Evolutionary conservation across 352 stramenopile species (phyloP), one percentile per base, ranked within the genome.

Genomic region (Phytopythium aichiense): DNA sequence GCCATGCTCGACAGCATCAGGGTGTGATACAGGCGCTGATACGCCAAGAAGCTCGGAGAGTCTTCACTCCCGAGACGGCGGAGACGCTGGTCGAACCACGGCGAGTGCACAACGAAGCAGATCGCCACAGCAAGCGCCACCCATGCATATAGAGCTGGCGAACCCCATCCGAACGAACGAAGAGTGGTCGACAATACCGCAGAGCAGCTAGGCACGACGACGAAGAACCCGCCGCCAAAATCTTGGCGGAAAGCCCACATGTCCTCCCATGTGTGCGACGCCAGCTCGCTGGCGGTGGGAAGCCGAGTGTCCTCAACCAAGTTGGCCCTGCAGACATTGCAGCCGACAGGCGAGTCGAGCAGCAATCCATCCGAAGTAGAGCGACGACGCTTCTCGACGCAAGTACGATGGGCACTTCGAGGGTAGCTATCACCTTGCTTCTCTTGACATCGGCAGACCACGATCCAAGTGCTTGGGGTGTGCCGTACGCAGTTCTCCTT

Each of bases 31-130:
- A 83, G 60, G 16, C 77, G 73, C 35, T 84, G 65, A 38, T 82
- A 85, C 3, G 71, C 69, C 37, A 69, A 46, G 45, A 79, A 81
- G 25, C 51, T 69, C 11, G 60, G 58, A 2, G 69, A 71, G 4
- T 65, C 50, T 28, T 77, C 68, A 16, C 69, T 63, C 12, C 68
- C 71, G n/a, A 87, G 67, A 2, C 55, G 67, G 28, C 68, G 58
- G 11, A 87, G 59, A 22, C 64, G 69, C 13, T 57, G 49, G 23
- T 76, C 68, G 40, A 87, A 74, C 8, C 76, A 72, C 25, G 64
- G 58, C 25, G 75, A 77, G 62, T 83, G 77, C 60, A 67, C 65
- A 7, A 87, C 61, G 46, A 81, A 81, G 58, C 77, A 81, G 0
- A 87, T 58, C 20, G 73, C 56, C 45, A 81, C 68, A 25, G 65